Conservation (phyloP, 78 protist genomes). For the Ministeria vibrans region DNA sequence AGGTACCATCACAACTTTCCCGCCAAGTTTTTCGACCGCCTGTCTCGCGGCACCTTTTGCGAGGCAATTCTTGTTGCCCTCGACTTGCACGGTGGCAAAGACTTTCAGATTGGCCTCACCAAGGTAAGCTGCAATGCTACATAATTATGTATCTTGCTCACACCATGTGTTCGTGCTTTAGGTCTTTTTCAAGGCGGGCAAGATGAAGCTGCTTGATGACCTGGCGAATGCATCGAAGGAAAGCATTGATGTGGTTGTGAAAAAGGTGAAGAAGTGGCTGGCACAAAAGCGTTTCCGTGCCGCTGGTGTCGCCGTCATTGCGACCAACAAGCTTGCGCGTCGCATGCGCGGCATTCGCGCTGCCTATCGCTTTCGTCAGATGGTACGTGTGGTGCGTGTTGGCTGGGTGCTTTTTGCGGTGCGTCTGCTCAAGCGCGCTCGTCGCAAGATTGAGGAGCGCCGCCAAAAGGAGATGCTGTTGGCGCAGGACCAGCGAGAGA, state of each 20-base stretch:
- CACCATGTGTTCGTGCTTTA: too few species aligned
- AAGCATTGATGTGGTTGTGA: not conserved
- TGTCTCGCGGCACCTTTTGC: not conserved
- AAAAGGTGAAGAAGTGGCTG: not conserved
- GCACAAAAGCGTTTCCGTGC: too few species aligned
- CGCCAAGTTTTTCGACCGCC: not conserved
- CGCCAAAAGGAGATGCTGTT: not conserved
- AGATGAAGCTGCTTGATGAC: not conserved
- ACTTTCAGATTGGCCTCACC: slow-evolving; percentile 16
- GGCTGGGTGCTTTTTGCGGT: not conserved
- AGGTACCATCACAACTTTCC: not conserved
- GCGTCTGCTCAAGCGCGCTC: not conserved
- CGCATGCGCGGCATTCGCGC: not conserved
- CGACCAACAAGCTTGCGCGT: too few species aligned
- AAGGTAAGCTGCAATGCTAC: too few species aligned
- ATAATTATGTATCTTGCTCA: too few species aligned
- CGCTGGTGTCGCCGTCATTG: too few species aligned
- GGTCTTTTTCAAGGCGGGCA: slow-evolving; percentile 11
- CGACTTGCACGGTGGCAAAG: slow-evolving; percentile 3
- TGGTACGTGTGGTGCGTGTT: not conserved
- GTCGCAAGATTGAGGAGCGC: not conserved
- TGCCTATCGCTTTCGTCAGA: not conserved
- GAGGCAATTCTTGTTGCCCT: slow-evolving; percentile 14
- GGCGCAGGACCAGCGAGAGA: too few species aligned
- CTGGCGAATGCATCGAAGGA: not conserved